Base-by-base conservation (phyloP, 345 rosid genomes). In the Boechera divaricarpa region DNA sequence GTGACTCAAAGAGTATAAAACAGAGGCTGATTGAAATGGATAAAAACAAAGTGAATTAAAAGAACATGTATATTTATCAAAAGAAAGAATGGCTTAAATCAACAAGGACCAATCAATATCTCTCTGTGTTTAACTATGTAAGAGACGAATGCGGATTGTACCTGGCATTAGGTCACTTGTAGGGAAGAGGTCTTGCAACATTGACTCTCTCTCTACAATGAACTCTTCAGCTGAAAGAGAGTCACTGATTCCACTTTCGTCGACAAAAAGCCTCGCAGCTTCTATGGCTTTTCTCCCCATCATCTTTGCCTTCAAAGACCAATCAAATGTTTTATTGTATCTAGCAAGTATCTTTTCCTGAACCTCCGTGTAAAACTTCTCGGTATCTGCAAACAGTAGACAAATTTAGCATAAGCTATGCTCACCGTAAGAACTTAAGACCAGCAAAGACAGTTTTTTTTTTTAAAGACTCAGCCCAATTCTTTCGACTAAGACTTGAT, bases 241-340 rank as follows among this genome's bases (percentile, higher is more conserved):
- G 65, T 88, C 97, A 65, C 91, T 92, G 59, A 94, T 86, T 33
- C 95, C 98, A 56, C 85, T 74, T 83, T 92, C 98, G 45, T 92
- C 85, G 63, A 92, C 97, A 66, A 94, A 92, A 61, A 92, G 83
- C 51, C 75, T 80, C 58, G 93, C 97, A 45, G 97, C 86, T 76
- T 94, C 97, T 6, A 90, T 87, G 2, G 95, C 98, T 80, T 92
- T 92, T 87, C 51, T 89, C 16, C 98, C 98, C 97, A 94, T 92
- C 98, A 94, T 89, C 82, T 88, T 94, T 38, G 95, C 91, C 83
- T 94, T 94, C 48, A 94, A 92, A 75, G 89, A 85, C 97, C 97
- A 92, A 61, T 94, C 95, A 82, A 94, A 94, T 49, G 88, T 85
- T 77, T 92, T 94, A 57, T 89, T 89, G 80, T 84, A 94, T 79